phyloP scores from a whole-genome alignment of 352 stramenopile genomes.

The Phytophthora colocasiae region DNA sequence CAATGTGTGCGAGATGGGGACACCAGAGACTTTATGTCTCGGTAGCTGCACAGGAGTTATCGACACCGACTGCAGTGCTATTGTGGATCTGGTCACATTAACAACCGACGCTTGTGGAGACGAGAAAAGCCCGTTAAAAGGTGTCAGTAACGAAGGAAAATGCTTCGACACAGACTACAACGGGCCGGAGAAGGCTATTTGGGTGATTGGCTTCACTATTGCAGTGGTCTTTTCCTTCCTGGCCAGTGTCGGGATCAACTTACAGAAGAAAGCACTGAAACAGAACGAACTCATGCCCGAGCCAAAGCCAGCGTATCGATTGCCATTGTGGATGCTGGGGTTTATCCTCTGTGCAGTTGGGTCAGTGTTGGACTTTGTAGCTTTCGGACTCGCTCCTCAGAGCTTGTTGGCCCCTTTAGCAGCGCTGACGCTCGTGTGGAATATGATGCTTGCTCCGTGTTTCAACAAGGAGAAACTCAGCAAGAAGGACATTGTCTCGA shows the following conservation, averaged over 20 bases:
- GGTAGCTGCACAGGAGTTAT: constrained; percentile 51
- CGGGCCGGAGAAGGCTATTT: constrained; percentile 68
- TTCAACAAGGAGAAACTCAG: constrained; percentile 91
- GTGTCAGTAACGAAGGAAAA: constrained; percentile 61
- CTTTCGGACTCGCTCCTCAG: constrained; percentile 90
- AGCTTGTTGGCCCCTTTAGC: constrained; percentile 88
- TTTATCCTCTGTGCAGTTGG: constrained; percentile 83
- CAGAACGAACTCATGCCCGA: constrained; percentile 65
- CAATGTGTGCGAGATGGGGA: constrained; percentile 75
- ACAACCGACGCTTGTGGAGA: constrained; percentile 44
- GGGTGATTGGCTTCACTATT: constrained; percentile 84
- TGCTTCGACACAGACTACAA: constrained; percentile 75
- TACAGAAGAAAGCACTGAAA: constrained; percentile 88
- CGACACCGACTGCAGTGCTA: constrained; percentile 48
- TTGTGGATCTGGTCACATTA: constrained; percentile 9
- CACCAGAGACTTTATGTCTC: constrained; percentile 63
- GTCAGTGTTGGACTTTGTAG: constrained; percentile 92
- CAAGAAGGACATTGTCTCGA: constrained; percentile 80
- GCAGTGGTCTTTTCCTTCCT: constrained; percentile 87
- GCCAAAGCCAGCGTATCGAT: constrained; percentile 67
- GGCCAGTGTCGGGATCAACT: constrained; percentile 83
- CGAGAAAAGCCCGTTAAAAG: constrained; percentile 18
- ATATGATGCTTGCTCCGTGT: constrained; percentile 89
- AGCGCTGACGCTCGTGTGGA: constrained; percentile 92
- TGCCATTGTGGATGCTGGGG: constrained; percentile 87